These are phyloP conservation scores for Vanrija humicola DNA, from an alignment of 1,284 basidiomycete species.

Conservation along the genomic window DNA sequence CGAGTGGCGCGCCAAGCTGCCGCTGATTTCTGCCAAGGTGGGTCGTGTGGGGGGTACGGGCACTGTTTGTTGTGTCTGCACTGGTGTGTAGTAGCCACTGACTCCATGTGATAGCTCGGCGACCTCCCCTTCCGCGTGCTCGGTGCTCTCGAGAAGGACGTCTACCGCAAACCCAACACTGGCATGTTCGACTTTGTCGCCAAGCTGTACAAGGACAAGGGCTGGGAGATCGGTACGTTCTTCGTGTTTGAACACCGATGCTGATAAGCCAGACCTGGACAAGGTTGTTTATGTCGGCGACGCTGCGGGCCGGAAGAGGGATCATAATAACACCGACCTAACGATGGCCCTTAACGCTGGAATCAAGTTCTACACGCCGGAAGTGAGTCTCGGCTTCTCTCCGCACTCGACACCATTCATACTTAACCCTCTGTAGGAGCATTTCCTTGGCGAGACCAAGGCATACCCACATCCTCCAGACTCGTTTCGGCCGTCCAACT, in stretches of 20 bases:
- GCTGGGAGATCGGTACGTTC: conserved; percentile 62
- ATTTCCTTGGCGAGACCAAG: conserved; percentile 62
- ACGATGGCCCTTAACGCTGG: conserved; percentile 78
- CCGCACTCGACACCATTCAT: background rate
- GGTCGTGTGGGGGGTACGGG: conserved; percentile 26
- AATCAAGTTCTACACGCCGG: conserved; percentile 67
- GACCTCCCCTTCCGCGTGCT: conserved; percentile 70
- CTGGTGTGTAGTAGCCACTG: background rate
- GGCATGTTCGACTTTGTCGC: conserved; percentile 79
- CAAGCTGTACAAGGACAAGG: conserved; percentile 58
- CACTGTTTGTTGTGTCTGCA: background rate
- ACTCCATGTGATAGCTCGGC: conserved; percentile 1
- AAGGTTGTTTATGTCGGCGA: conserved; percentile 81
- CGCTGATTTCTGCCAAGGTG: conserved; percentile 64
- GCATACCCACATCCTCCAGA: conserved; percentile 34
- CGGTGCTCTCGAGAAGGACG: conserved; percentile 62
- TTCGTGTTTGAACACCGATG: background rate
- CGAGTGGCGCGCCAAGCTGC: conserved; percentile 72
- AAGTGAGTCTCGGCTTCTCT: conserved; percentile 43
- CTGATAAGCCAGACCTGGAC: conserved; percentile 56
- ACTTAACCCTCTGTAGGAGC: conserved; percentile 44
- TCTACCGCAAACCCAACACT: conserved; percentile 80
- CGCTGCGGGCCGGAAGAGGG: conserved; percentile 59
- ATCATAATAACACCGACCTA: conserved; percentile 74
- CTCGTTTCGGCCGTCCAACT: conserved; percentile 35